phyloP scores from a whole-genome alignment of 2,329 filamentous ascomycete genomes.

The Trichophyton equinum region DNA sequence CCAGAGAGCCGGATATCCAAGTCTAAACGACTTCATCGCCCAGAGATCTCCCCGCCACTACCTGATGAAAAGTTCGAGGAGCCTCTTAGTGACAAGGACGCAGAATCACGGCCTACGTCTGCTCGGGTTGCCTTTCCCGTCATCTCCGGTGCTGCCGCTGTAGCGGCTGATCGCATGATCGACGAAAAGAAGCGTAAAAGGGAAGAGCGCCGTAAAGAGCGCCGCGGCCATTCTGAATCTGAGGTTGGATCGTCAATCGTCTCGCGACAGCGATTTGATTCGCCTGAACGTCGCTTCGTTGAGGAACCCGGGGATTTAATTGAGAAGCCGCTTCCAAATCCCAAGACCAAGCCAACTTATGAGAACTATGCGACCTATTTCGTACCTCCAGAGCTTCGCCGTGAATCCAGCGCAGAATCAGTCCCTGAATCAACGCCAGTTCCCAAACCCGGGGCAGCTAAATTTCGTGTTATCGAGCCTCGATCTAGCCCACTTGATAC shows the following conservation, averaged over 20 bases:
- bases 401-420: constrained; percentile 16
- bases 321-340: constrained; percentile 22
- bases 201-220: constrained; percentile 22
- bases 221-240: constrained; percentile 21
- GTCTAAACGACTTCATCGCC: not conserved
- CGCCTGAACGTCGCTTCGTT: not conserved
- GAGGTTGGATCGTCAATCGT: constrained; percentile 3
- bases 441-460: not conserved
- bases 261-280: not conserved
- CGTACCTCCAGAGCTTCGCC: constrained; percentile 29
- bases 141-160: constrained; percentile 28
- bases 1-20: not conserved
- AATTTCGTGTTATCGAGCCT: not conserved
- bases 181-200: not conserved
- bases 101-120: constrained; percentile 14
- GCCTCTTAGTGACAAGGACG: not conserved
- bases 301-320: not conserved
- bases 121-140: constrained; percentile 35
- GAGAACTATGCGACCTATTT: constrained; percentile 35
- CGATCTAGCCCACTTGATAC: not conserved
- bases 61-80: not conserved
- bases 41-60: not conserved
- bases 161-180: not conserved
- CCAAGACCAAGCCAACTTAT: constrained; percentile 23
- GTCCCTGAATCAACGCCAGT: constrained; percentile 23